These are phyloP conservation scores for Nemania diffusa DNA, from an alignment of 2,329 filamentous ascomycete genomes.

Conservation along the genomic window DNA sequence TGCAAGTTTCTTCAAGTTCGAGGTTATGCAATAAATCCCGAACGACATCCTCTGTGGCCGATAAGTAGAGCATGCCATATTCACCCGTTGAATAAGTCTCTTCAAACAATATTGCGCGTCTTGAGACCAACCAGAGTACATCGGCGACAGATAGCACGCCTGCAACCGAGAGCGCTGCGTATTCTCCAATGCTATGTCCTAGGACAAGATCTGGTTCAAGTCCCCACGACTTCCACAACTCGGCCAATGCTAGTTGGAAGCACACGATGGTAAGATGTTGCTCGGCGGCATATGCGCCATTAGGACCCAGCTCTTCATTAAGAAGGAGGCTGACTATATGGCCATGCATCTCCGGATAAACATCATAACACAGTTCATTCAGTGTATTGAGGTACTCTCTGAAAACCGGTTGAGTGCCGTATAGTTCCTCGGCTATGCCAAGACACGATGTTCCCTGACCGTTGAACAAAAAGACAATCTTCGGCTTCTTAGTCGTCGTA, in stretches of 20 bases:
- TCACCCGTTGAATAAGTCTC: constrained; percentile 63
- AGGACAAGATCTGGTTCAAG: constrained; percentile 54
- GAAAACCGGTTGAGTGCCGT: constrained; percentile 37
- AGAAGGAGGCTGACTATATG: constrained; percentile 53
- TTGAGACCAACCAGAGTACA: constrained; percentile 68
- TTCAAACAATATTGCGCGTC: constrained; percentile 64
- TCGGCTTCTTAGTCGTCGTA: constrained; percentile 3
- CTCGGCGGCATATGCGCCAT: constrained; percentile 42
- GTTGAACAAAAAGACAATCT: constrained; percentile 37
- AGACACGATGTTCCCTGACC: constrained; percentile 38
- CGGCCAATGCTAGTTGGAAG: constrained; percentile 52
- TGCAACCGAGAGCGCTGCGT: constrained; percentile 67
- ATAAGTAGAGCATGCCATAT: constrained; percentile 68
- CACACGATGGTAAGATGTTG: constrained; percentile 50
- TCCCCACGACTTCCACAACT: constrained; percentile 53
- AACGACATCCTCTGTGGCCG: constrained; percentile 54
- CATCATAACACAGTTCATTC: constrained; percentile 3
- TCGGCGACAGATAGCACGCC: constrained; percentile 68
- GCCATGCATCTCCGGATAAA: constrained; percentile 41
- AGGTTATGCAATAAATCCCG: constrained; percentile 57
- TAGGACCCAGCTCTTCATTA: constrained; percentile 42
- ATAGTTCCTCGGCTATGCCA: constrained; percentile 33
- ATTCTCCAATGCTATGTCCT: constrained; percentile 67
- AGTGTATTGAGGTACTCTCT: constrained; percentile 11
- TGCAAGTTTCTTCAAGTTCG: constrained; percentile 1